A percentile compares a stretch with the other conserved stretches of the same genome.
These are phyloP conservation scores for Stephania japonica DNA, from an alignment of 164 flowering plant species.

Conservation along the genomic window DNA sequence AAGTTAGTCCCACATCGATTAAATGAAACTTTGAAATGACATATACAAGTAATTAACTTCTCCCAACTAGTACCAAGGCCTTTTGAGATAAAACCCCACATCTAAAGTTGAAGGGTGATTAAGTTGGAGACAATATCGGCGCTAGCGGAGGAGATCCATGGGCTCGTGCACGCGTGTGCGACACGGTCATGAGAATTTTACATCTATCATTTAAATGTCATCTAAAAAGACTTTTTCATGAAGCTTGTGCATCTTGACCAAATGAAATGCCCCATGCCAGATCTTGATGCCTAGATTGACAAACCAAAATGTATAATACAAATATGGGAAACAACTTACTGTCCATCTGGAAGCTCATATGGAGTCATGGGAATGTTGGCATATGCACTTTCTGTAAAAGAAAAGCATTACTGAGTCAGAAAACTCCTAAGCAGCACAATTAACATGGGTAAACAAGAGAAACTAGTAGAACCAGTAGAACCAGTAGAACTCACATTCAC, in stretches of 20 bases:
- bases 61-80: too few relatives aligned
- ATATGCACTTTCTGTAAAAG: constrained; percentile 64
- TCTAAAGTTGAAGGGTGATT: too few relatives aligned
- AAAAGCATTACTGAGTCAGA: not conserved
- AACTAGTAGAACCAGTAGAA: not conserved
- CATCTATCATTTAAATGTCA: not conserved
- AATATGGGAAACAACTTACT: constrained; percentile 47
- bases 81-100: too few relatives aligned
- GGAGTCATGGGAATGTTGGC: constrained; percentile 94
- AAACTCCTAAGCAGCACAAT: not conserved
- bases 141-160: too few relatives aligned
- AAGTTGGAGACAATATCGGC: too few relatives aligned
- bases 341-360: constrained; percentile 99
- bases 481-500: not conserved
- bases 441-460: not conserved
- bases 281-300: not conserved
- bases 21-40: too few relatives aligned
- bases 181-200: too few relatives aligned
- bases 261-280: not conserved
- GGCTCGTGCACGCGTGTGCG: too few relatives aligned
- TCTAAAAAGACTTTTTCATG: not conserved
- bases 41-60: too few relatives aligned
- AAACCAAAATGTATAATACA: not conserved
- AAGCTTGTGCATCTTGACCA: not conserved
- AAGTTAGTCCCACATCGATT: too few relatives aligned